A percentile compares a stretch with the other conserved stretches of the same genome.
Conservation (phyloP, 225 moss, liverwort and hornwort genomes). For the Pleurozium schreberi region DNA sequence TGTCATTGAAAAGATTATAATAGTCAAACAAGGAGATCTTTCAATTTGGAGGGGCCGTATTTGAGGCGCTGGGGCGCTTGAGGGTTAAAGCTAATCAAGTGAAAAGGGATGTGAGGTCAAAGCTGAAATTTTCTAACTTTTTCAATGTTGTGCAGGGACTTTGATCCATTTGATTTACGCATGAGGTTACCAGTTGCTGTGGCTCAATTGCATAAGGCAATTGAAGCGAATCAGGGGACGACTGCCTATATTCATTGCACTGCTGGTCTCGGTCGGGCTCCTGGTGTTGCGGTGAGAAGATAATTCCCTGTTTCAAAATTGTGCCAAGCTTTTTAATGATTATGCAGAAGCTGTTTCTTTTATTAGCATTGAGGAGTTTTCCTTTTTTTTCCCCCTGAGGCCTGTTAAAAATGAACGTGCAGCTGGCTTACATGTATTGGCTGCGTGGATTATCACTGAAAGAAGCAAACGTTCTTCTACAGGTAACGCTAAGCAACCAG, state of each 20-base stretch:
- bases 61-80: too few species aligned
- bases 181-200: constrained; percentile 76
- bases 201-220: constrained; percentile 61
- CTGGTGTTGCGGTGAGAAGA: constrained; percentile 68
- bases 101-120: neutral
- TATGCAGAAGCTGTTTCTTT: neutral
- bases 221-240: constrained; percentile 42
- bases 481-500: constrained; percentile 23
- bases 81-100: neutral
- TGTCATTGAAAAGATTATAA: too few species aligned
- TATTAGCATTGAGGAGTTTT: neutral
- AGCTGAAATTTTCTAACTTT: neutral
- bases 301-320: neutral
- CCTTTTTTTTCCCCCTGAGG: neutral
- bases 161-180: constrained; percentile 91
- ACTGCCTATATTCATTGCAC: constrained; percentile 86
- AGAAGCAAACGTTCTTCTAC: constrained; percentile 70
- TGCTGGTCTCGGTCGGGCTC: constrained; percentile 96
- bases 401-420: neutral
- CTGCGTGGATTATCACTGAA: constrained; percentile 56
- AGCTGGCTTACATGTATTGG: constrained; percentile 99
- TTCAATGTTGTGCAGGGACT: constrained; percentile 51
- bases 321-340: neutral
- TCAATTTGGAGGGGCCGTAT: too few species aligned
- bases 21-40: too few species aligned